Percentiles rank a stretch among this genome's conserved stretches.
phyloP scores from a whole-genome alignment of 2,329 filamentous ascomycete species.

The Trichoderma asperellum region DNA sequence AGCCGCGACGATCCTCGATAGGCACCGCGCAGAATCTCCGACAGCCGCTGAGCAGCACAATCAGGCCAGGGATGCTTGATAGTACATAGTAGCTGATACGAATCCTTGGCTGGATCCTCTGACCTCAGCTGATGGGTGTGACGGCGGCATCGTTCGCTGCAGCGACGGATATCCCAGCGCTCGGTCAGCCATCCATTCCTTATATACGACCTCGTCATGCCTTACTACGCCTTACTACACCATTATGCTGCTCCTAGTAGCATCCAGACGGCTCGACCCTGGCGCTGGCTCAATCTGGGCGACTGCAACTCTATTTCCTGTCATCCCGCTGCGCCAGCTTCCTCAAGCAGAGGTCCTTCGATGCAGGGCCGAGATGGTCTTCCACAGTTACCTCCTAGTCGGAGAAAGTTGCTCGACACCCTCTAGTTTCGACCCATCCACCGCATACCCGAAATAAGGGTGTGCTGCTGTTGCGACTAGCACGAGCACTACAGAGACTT shows the following conservation, averaged over 20 bases:
- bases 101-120: neutral
- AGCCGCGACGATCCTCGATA: conserved; percentile 21
- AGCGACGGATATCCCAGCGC: neutral
- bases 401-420: neutral
- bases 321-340: neutral
- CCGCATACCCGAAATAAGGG: neutral
- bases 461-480: neutral
- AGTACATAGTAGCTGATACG: neutral
- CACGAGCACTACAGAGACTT: neutral
- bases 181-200: neutral
- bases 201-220: neutral
- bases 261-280: neutral
- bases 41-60: neutral
- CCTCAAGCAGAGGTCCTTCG: conserved; percentile 2
- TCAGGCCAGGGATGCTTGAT: neutral
- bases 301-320: neutral
- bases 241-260: neutral
- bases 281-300: neutral
- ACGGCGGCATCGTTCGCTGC: neutral
- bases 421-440: neutral
- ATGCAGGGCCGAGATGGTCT: neutral
- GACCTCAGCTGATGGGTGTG: conserved; percentile 23
- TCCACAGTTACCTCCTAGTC: neutral
- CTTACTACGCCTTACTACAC: neutral
- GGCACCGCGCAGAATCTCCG: neutral